Evolutionary conservation across 2,329 filamentous ascomycete genomes (phyloP), one percentile per base, ranked within the genome.

Genomic region (Fusarium chaquense): DNA sequence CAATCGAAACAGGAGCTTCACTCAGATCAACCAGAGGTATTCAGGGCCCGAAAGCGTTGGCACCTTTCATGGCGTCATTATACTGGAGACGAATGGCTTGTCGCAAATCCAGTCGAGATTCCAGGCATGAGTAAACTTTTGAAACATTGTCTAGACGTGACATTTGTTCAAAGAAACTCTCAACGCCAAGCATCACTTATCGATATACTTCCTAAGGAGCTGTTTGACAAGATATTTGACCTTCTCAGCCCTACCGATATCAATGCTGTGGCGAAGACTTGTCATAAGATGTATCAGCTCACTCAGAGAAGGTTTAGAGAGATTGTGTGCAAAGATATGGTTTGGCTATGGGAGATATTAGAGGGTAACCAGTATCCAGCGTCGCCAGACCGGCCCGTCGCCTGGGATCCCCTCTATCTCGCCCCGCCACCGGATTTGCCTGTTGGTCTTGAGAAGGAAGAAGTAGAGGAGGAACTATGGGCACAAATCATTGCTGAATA

Each of bases 161-260:
- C 12, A 10, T 2, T 4, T 1, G 5, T 26, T 0, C 3, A 13
- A 18, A 18, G 0, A 2, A 4, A 15, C 3, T 4, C 1, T 0
- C 11, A 63, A 9, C 18, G 9, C 1, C 18, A 26, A 15, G 6
- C 41, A 12, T 26, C 35, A 3, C 3, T 62, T 0, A 12, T 62
- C 0, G 12, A 1, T 0, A 3, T 7, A 3, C 4, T 63, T 1
- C 60, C 60, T 1, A 3, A 6, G 1, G 60, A 62, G 12, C 13
- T 62, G 0, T 22, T 55, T 1, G 11, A 35, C 0, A 18, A 36
- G 4, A 26, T 7, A 20, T 20, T 63, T 0, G 53, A 18, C 1
- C 22, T 13, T 3, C 13, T 63, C 4, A 11, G 5, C 2, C 12
- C 22, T 0, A 0, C 4, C 0, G 41, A 62, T 1, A 5, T 62